These are phyloP conservation scores for Botrytis deweyae DNA, from an alignment of 2,329 filamentous ascomycete species.

Conservation along the genomic window DNA sequence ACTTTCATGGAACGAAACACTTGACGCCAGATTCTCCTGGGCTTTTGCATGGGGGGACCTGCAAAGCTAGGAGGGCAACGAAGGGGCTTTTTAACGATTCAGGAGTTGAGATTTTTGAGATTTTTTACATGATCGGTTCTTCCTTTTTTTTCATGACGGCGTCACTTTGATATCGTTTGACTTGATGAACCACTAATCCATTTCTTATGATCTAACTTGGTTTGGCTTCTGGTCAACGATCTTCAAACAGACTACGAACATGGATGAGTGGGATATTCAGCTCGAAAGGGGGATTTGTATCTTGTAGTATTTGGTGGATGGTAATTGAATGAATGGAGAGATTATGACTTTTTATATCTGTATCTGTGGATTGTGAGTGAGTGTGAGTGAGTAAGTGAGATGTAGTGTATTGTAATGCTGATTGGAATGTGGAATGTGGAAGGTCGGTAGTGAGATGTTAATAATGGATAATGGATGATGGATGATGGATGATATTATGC, in stretches of 20 bases:
- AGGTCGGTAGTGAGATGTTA: no score
- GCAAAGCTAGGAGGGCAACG: conserved; percentile 29
- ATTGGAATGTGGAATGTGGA: no score
- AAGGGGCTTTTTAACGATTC: conserved; percentile 39
- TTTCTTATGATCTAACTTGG: conserved; percentile 14
- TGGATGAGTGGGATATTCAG: conserved; percentile 7
- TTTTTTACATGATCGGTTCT: conserved; percentile 34
- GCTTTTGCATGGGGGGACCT: conserved; percentile 41
- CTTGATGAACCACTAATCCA: conserved; percentile 6
- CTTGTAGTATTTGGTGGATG: conserved; percentile 36
- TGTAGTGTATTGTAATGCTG: no score
- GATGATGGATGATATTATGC: no score
- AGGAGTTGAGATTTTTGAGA: conserved; percentile 42
- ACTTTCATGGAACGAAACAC: conserved; percentile 25
- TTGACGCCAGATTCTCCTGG: conserved; percentile 37
- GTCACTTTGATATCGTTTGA: conserved; percentile 32
- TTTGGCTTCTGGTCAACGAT: conserved; percentile 3
- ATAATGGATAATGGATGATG: no score
- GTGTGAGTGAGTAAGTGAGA: no score
- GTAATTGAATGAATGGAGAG: conserved; percentile 34
- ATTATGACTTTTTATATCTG: conserved; percentile 28
- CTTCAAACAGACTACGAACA: conserved; percentile 16
- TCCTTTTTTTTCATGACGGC: conserved; percentile 33
- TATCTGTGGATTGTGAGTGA: background rate
- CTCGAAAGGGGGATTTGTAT: conserved; percentile 32